A percentile compares a stretch with the other conserved stretches of the same genome.
These are phyloP conservation scores for Kuraishia capsulata DNA, from an alignment of 805 yeast genomes.

Conservation along the genomic window DNA sequence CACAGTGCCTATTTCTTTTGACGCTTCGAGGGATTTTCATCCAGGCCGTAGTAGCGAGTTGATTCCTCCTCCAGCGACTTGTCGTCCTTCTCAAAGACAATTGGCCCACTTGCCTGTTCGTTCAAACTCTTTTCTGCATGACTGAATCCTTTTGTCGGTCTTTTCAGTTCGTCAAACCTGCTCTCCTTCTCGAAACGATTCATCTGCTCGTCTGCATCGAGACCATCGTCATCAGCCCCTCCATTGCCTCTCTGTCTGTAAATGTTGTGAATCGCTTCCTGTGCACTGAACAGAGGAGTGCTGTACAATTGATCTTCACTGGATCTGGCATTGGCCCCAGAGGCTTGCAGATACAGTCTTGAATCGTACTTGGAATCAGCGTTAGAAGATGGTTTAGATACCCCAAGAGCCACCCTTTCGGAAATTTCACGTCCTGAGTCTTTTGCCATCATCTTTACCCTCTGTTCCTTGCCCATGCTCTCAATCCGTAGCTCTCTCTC, in stretches of 20 bases:
- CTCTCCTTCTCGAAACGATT: conserved; percentile 5
- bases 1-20: no score
- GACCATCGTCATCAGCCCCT: conserved; percentile 9
- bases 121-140: conserved; percentile 1
- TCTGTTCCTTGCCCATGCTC: conserved; percentile 34
- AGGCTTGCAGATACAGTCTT: conserved; percentile 40
- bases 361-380: conserved; percentile 48
- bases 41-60: no score
- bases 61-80: no score
- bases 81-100: conserved; percentile 16
- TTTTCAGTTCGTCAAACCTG: conserved; percentile 7
- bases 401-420: conserved; percentile 43
- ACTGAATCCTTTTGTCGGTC: conserved; percentile 7
- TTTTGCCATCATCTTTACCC: conserved; percentile 31
- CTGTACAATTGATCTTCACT: conserved; percentile 48
- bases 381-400: conserved; percentile 5
- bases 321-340: conserved; percentile 24
- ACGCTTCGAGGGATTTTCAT: not conserved
- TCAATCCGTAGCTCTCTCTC: conserved; percentile 35
- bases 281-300: conserved; percentile 45
- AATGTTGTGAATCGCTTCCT: conserved; percentile 39
- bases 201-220: conserved; percentile 8
- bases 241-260: conserved; percentile 28
- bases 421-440: conserved; percentile 44
- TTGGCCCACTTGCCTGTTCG: conserved; percentile 10